Percentiles rank a stretch among this genome's conserved stretches.
These are phyloP conservation scores for Sphagnum contortum DNA, from an alignment of 225 moss, liverwort and hornwort genomes.

Conservation along the genomic window DNA sequence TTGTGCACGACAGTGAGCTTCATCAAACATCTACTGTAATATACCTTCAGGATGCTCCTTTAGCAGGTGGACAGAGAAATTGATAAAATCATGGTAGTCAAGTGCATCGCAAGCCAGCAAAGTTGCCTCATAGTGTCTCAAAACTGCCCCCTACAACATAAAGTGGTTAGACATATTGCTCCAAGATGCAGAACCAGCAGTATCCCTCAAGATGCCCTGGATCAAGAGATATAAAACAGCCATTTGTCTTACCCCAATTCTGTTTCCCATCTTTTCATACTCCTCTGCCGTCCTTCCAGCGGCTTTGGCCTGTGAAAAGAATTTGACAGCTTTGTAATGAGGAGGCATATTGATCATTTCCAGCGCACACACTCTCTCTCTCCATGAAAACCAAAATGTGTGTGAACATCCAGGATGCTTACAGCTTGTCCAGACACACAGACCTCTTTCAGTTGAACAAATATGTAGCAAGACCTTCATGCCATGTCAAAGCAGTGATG, in stretches of 20 bases:
- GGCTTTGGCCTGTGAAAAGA: slow-evolving; percentile 67
- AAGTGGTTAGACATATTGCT: neutral
- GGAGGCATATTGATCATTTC: no score
- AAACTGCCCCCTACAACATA: slow-evolving; percentile 52
- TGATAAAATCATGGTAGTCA: slow-evolving; percentile 97
- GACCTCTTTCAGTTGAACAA: no score
- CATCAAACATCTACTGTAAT: neutral
- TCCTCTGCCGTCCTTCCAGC: slow-evolving; percentile 61
- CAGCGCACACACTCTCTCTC: no score
- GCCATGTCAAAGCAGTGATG: no score
- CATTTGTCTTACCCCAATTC: slow-evolving; percentile 46
- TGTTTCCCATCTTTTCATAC: slow-evolving; percentile 56
- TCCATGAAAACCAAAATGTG: no score
- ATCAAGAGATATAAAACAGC: no score
- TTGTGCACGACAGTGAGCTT: no score
- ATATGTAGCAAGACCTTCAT: no score
- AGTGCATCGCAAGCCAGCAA: slow-evolving; percentile 83
- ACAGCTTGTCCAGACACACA: no score
- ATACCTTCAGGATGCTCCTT: slow-evolving; percentile 57
- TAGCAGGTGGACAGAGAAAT: slow-evolving; percentile 52
- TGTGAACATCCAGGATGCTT: no score
- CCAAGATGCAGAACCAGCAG: neutral
- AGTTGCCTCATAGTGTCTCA: slow-evolving; percentile 78
- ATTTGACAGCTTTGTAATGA: no score
- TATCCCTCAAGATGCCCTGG: no score